Evolutionary conservation across 805 yeast genomes (phyloP), one percentile per base, ranked within the genome.

Genomic region (Huiozyma naganishii): DNA sequence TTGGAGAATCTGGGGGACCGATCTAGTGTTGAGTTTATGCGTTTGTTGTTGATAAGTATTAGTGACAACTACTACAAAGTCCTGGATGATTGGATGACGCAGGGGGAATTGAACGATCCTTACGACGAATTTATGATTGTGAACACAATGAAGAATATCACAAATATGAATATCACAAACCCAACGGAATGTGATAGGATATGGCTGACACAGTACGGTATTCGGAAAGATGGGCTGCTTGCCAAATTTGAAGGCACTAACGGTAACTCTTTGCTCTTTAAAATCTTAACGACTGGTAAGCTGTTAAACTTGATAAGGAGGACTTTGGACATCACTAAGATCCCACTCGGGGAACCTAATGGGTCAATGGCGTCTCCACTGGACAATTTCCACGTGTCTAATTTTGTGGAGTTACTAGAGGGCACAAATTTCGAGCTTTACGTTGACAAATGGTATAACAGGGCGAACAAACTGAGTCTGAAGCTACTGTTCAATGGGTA

Each of bases 241-340:
- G 71, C 73, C 43, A 87, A 80, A 49, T 76, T 90, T 46, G 67
- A 66, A 17, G 29, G 23, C 27, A 73, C 70, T 2, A 57, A 79
- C 6, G 83, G 83, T 50, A 47, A 48, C 40, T 45, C 50, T 6
- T 40, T 57, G 13, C 37, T 60, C 11, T 70, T 72, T 40, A 81
- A 82, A 59, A 71, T 90, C 0, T 65, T 90, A 27, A 67, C 79
- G 41, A 85, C 96, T 0, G 99, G 99, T 1, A 89, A 87, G 61
- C 80, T 80, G 52, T 65, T 88, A 44, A 84, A 86, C 53, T 80
- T 90, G 3, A 69, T 34, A 36, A 65, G 45, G 62, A 63, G 46
- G 58, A 69, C 57, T 48, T 57, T 46, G 33, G 53, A 51, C 10
- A 23, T 55, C 5, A 53, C 52, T 27, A 35, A 41, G 23, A 17